Conservation (phyloP, 2,329 filamentous ascomycete genomes). For the Penicillium capsulatum region DNA sequence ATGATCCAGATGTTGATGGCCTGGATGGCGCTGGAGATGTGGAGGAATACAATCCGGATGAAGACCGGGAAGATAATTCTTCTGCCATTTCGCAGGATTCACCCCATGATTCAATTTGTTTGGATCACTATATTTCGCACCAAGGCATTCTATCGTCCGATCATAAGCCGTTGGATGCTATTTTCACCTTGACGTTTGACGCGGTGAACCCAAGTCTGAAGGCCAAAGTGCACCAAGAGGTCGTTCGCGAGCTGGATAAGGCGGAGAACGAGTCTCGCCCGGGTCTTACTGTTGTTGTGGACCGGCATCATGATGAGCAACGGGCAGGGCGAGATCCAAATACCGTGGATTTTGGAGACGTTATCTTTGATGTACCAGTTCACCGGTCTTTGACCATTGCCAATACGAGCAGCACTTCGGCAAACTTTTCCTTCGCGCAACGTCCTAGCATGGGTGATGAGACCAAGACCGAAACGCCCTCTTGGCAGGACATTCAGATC, state of each 20-base stretch:
- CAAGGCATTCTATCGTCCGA: constrained; percentile 89
- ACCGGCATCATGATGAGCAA: constrained; percentile 47
- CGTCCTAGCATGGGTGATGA: constrained; percentile 54
- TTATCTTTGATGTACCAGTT: constrained; percentile 65
- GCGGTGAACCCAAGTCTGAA: constrained; percentile 82
- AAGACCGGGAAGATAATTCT: constrained; percentile 42
- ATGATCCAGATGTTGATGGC: constrained; percentile 76
- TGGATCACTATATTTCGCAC: constrained; percentile 77
- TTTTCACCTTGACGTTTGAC: constrained; percentile 82
- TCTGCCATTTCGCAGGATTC: constrained; percentile 26
- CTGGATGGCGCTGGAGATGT: constrained; percentile 39
- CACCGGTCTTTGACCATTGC: constrained; percentile 73
- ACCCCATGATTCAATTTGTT: constrained; percentile 48
- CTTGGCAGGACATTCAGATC: constrained; percentile 70
- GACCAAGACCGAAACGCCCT: constrained; percentile 43
- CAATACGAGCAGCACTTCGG: constrained; percentile 80
- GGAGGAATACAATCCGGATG: constrained; percentile 58
- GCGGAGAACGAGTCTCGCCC: constrained; percentile 88
- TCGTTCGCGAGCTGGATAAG: constrained; percentile 81
- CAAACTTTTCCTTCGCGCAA: constrained; percentile 75
- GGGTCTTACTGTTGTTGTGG: constrained; percentile 75
- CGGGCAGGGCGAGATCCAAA: constrained; percentile 40
- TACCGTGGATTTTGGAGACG: constrained; percentile 71
- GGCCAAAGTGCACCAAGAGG: constrained; percentile 76
- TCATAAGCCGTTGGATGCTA: constrained; percentile 83